These are phyloP conservation scores for Cryptococcus sp. DNA, from an alignment of 1,284 basidiomycete species.

Conservation along the genomic window DNA sequence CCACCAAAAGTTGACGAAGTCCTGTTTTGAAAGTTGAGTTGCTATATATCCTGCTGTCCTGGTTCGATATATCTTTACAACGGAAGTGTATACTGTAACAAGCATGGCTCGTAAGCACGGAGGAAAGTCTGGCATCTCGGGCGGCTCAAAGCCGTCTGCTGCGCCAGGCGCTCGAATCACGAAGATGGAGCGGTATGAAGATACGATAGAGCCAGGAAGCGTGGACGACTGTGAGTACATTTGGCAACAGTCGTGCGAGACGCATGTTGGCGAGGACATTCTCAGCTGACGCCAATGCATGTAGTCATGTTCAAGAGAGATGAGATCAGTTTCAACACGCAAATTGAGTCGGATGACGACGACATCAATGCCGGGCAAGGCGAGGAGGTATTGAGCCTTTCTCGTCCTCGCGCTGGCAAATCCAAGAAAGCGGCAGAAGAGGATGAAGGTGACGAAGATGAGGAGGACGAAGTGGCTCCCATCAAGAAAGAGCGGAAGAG, in stretches of 20 bases:
- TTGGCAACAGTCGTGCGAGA: neutral
- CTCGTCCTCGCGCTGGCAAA: conserved; percentile 37
- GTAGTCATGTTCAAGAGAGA: conserved; percentile 61
- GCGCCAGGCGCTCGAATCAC: conserved; percentile 37
- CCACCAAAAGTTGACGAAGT: neutral
- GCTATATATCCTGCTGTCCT: neutral
- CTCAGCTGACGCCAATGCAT: neutral
- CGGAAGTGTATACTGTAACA: neutral
- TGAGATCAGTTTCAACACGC: conserved; percentile 71
- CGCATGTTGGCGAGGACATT: neutral
- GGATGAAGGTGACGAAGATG: conserved; percentile 50
- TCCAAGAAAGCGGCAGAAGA: conserved; percentile 22
- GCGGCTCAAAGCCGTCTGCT: conserved; percentile 15
- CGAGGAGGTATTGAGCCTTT: conserved; percentile 70
- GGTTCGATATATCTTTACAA: neutral
- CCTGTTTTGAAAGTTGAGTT: neutral
- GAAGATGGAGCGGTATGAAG: conserved; percentile 51
- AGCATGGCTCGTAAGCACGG: conserved; percentile 20
- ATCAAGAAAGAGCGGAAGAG: conserved; percentile 52
- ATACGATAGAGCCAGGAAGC: conserved; percentile 52
- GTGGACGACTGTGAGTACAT: conserved; percentile 52
- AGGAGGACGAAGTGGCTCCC: conserved; percentile 52
- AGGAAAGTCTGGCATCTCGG: conserved; percentile 12
- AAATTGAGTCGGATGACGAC: conserved; percentile 56
- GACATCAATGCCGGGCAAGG: conserved; percentile 44